Conservation (phyloP, 2,329 filamentous ascomycete genomes). For the Colletotrichum sp. region DNA sequence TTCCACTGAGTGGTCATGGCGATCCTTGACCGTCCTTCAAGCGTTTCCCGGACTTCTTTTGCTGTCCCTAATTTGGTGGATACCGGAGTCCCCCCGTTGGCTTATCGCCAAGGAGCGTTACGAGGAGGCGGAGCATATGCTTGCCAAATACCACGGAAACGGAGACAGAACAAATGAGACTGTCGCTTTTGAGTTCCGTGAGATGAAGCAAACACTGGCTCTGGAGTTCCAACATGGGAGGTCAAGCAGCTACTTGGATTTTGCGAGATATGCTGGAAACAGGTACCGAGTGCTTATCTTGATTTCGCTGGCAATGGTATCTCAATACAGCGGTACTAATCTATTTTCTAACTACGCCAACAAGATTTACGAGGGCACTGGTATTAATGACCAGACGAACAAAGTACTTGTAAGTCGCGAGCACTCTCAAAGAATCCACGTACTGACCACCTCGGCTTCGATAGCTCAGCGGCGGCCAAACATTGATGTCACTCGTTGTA, state of each 20-base stretch:
- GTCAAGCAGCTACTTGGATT: background rate
- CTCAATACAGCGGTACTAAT: background rate
- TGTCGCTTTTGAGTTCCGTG: background rate
- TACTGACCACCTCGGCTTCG: background rate
- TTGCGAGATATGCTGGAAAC: background rate
- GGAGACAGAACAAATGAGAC: constrained; percentile 41
- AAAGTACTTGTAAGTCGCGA: background rate
- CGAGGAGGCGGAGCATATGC: constrained; percentile 33
- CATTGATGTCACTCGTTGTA: background rate
- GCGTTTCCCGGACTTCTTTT: background rate
- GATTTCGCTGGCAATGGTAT: background rate
- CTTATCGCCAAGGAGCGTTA: constrained; percentile 32
- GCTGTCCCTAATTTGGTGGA: constrained; percentile 1
- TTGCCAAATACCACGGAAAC: constrained; percentile 52
- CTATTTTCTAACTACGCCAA: background rate
- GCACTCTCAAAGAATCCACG: background rate
- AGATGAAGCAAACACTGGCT: background rate
- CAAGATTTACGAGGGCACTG: background rate
- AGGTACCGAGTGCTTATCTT: background rate
- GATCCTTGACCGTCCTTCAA: background rate
- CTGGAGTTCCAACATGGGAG: background rate
- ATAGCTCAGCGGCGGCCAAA: background rate
- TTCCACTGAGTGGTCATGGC: background rate
- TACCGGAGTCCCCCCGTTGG: constrained; percentile 36
- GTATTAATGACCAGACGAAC: background rate